Evolutionary conservation across 306 rosid species (phyloP).

Genomic region (Notholithocarpus densiflorus): DNA sequence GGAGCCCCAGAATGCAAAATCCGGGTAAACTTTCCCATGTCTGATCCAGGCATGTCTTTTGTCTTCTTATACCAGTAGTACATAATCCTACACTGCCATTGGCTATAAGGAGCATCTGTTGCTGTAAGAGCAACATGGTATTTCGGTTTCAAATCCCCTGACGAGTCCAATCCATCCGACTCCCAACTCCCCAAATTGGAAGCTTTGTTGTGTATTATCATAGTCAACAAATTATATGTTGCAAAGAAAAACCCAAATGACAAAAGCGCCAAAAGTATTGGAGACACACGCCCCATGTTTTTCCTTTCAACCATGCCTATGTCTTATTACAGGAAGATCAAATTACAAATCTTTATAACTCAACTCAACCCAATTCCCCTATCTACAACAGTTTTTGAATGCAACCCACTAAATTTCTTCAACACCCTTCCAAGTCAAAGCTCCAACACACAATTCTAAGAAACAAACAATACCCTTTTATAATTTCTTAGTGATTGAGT

Average conservation of each 20-base stretch:
- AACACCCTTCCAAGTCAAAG: conserved; percentile 10
- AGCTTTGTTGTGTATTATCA: conserved; percentile 46
- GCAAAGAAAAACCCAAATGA: conserved; percentile 70
- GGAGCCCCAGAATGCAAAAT: conserved; percentile 72
- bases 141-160: conserved; percentile 27
- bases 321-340: background rate
- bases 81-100: conserved; percentile 96
- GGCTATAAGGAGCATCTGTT: conserved; percentile 88
- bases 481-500: conserved; percentile 11
- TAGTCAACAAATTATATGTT: conserved; percentile 61
- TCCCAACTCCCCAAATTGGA: conserved; percentile 37
- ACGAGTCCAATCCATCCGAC: conserved; percentile 16
- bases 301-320: conserved; percentile 62
- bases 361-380: conserved; percentile 22
- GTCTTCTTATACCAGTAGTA: conserved; percentile 84
- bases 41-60: conserved; percentile 80
- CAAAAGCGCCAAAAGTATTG: conserved; percentile 57
- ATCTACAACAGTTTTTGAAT: conserved; percentile 16
- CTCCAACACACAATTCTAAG: background rate
- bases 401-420: conserved; percentile 9
- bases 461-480: background rate
- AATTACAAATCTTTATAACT: conserved; percentile 21
- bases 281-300: conserved; percentile 54
- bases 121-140: conserved; percentile 84
- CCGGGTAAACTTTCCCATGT: conserved; percentile 82